phyloP scores from a whole-genome alignment of 441 rosid species.

The Adansonia grandidieri region DNA sequence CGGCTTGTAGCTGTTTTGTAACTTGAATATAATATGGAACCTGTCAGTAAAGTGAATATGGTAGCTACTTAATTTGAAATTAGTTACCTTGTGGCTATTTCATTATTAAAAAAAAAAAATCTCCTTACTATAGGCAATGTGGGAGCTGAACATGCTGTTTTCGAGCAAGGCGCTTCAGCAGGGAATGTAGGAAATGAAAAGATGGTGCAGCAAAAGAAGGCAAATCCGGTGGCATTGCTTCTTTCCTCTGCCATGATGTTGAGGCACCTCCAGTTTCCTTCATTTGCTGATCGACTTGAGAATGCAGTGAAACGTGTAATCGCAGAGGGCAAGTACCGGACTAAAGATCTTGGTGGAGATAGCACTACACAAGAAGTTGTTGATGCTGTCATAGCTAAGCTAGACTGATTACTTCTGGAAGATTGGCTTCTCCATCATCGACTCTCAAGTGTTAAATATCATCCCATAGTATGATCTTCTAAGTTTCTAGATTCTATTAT shows the following conservation, averaged over 20 bases:
- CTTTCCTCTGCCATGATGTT: conserved; percentile 99
- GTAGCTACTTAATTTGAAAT: background rate
- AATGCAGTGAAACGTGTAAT: conserved; percentile 83
- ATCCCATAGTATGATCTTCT: background rate
- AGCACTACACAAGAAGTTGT: conserved; percentile 81
- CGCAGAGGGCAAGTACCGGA: conserved; percentile 58
- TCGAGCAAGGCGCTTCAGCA: conserved; percentile 99
- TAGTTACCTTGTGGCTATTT: background rate
- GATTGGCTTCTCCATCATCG: background rate
- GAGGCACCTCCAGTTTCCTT: conserved; percentile 91
- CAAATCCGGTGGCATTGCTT: conserved; percentile 92
- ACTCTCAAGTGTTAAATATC: conserved; percentile 23
- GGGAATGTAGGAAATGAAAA: conserved; percentile 92
- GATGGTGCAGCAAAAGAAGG: conserved; percentile 65
- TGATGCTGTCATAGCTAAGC: conserved; percentile 55
- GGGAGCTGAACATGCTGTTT: conserved; percentile 91
- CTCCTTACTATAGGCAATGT: conserved; percentile 62
- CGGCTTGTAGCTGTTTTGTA: background rate
- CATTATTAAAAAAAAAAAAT: background rate
- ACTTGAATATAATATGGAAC: background rate
- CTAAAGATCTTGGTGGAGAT: conserved; percentile 88
- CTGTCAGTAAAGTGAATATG: background rate
- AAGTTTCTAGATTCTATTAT: background rate
- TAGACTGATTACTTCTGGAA: conserved; percentile 40
- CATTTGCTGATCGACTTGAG: conserved; percentile 90